Conservation (phyloP, 192 early-diverging fungal genomes). For the Rhizophagus prolifer region DNA sequence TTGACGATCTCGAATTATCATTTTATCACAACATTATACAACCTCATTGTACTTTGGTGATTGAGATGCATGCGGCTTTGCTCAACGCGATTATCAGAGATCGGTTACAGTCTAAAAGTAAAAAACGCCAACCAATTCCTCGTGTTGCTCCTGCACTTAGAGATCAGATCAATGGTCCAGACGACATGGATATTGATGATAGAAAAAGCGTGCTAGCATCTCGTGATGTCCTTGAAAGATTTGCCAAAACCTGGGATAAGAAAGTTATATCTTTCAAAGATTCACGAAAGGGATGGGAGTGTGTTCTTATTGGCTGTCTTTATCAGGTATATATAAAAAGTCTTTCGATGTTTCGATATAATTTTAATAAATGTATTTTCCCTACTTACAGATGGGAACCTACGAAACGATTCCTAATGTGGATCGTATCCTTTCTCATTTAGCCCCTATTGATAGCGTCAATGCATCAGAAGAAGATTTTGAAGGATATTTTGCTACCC, state of each 20-base stretch:
- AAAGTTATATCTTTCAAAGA: constrained; percentile 30
- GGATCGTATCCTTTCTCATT: constrained; percentile 43
- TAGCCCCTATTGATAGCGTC: constrained; percentile 42
- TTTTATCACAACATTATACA: background rate
- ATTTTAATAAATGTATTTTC: background rate
- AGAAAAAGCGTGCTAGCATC: constrained; percentile 30
- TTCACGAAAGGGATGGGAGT: constrained; percentile 48
- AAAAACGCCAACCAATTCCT: constrained; percentile 3
- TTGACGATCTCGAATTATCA: constrained; percentile 12
- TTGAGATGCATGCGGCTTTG: constrained; percentile 10
- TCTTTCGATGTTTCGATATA: background rate
- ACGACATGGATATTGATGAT: constrained; percentile 15
- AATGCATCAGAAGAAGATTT: constrained; percentile 39
- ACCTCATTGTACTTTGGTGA: background rate
- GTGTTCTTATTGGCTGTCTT: constrained; percentile 47
- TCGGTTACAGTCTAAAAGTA: constrained; percentile 1
- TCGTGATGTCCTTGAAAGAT: constrained; percentile 40
- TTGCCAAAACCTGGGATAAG: constrained; percentile 50
- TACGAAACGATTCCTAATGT: constrained; percentile 44
- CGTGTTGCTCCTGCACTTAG: background rate
- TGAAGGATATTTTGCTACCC: constrained; percentile 37
- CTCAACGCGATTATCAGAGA: constrained; percentile 15
- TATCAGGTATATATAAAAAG: constrained; percentile 42
- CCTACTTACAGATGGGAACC: constrained; percentile 41
- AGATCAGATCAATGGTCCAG: constrained; percentile 13